Evolutionary conservation across 805 yeast species (phyloP).

Genomic region (Barnettozyma vustinii): DNA sequence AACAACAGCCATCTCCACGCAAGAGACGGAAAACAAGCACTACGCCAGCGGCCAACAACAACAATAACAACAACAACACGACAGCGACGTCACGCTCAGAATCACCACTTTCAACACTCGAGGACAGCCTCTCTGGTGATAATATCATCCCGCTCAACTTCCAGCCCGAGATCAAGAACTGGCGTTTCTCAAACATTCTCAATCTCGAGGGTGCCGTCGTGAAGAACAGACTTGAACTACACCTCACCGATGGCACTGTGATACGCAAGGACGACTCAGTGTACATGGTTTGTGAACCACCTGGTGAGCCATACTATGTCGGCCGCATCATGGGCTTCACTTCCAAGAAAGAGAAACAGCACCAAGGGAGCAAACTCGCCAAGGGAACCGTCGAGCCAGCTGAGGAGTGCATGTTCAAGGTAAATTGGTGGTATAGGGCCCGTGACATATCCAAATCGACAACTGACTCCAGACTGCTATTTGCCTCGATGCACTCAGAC

Average conservation of each 20-base stretch:
- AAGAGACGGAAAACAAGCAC: conserved; percentile 1
- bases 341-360: conserved; percentile 28
- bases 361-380: not conserved
- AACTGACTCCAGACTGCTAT: conserved; percentile 68
- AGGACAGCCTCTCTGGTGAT: conserved; percentile 3
- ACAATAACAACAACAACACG: not conserved
- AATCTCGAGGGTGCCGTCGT: conserved; percentile 36
- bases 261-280: conserved; percentile 48
- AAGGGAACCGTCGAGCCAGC: conserved; percentile 36
- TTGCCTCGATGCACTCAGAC: conserved; percentile 83
- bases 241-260: conserved; percentile 16
- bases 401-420: conserved; percentile 51
- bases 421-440: conserved; percentile 91
- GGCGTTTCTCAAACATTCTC: conserved; percentile 30
- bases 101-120: conserved; percentile 6
- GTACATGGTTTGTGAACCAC: conserved; percentile 85
- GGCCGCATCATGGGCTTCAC: conserved; percentile 79
- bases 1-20: not conserved
- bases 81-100: conserved; percentile 8
- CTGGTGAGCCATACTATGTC: conserved; percentile 90
- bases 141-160: conserved; percentile 18
- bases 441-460: conserved; percentile 69
- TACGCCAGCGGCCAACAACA: not conserved
- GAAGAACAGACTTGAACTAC: conserved; percentile 18
- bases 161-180: conserved; percentile 17